Evolutionary conservation across 1,284 basidiomycete genomes (phyloP), one percentile per base, ranked within the genome.

Genomic region (Ustilago tritici): DNA sequence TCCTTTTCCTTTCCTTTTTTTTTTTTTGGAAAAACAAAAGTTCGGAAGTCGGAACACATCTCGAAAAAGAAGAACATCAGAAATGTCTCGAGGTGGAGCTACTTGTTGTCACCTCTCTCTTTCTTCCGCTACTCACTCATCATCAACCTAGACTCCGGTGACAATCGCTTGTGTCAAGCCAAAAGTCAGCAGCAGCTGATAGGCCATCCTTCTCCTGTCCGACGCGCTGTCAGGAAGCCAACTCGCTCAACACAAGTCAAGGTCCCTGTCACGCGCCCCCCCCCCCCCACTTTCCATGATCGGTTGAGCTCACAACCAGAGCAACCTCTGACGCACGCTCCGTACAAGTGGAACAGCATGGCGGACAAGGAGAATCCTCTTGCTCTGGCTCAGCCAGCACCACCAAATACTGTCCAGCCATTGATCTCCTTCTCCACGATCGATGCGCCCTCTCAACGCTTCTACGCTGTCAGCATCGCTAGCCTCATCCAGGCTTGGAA

Each of bases 371-470:
- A 40, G 17, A 73, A 68, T 34, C 58, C 63, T 3, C 32, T 47
- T 14, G 52, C 63, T 17, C 19, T 55, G 4, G 11, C 62, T 50
- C 58, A 61, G 61, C 34, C 61, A 8, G 40, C 56, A 3, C 49
- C 61, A 31, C 14, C 61, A 31, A 54, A 28, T 31, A 8, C 50
- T 32, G 53, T 67, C 17, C 71, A 81, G 69, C 86, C 87, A 2
- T 78, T 85, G 31, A 84, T 88, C 47, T 83, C 87, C 19, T 80
- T 85, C 50, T 80, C 80, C 36, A 69, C 86, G 49, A 64, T 87
- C 59, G 86, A 87, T 63, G 84, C 85, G n/a, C 89, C 89, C 3
- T 87, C 89, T 4, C 89, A 90, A 79, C 86, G 89, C 52, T 84
- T 89, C 34, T 90, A 90, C 78, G 86, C 87, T 17, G 81, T 89